phyloP scores from a whole-genome alignment of 2,329 filamentous ascomycete species.

The Ophiostoma ips region DNA sequence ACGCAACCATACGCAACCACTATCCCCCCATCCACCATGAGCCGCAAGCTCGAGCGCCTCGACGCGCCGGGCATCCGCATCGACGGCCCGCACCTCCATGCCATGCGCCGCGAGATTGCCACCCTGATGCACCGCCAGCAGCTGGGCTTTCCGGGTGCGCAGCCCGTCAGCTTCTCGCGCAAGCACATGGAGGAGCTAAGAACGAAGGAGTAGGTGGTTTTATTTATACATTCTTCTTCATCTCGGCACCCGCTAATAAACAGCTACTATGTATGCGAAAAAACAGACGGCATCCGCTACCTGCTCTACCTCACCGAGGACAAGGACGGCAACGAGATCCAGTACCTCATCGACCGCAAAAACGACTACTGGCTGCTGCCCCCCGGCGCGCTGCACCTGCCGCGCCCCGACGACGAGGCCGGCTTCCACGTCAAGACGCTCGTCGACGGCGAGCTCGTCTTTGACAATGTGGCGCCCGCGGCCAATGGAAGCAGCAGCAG shows the following conservation, averaged over 20 bases:
- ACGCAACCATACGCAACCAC: neutral
- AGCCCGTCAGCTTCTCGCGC: slow-evolving; percentile 82
- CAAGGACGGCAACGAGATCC: slow-evolving; percentile 47
- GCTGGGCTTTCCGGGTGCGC: slow-evolving; percentile 69
- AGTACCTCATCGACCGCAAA: slow-evolving; percentile 93
- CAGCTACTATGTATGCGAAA: slow-evolving; percentile 94
- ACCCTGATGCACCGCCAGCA: slow-evolving; percentile 56
- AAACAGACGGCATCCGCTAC: slow-evolving; percentile 91
- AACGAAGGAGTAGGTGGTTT: slow-evolving; percentile 49
- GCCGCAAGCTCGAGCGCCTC: slow-evolving; percentile 32
- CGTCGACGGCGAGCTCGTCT: slow-evolving; percentile 85
- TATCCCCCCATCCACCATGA: slow-evolving; percentile 1
- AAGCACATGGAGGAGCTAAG: slow-evolving; percentile 73
- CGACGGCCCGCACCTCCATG: slow-evolving; percentile 39
- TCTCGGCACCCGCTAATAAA: neutral
- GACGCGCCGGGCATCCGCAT: slow-evolving; percentile 52
- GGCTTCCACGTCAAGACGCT: slow-evolving; percentile 69
- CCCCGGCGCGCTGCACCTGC: slow-evolving; percentile 61
- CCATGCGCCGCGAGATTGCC: slow-evolving; percentile 58
- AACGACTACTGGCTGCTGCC: slow-evolving; percentile 90
- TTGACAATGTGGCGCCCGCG: slow-evolving; percentile 45
- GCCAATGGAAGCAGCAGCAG: slow-evolving; percentile 25
- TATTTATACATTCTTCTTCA: neutral
- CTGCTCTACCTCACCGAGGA: slow-evolving; percentile 76
- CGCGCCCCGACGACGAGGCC: slow-evolving; percentile 42